phyloP scores from a whole-genome alignment of 1,284 basidiomycete genomes.

The Prillingera fragicola region DNA sequence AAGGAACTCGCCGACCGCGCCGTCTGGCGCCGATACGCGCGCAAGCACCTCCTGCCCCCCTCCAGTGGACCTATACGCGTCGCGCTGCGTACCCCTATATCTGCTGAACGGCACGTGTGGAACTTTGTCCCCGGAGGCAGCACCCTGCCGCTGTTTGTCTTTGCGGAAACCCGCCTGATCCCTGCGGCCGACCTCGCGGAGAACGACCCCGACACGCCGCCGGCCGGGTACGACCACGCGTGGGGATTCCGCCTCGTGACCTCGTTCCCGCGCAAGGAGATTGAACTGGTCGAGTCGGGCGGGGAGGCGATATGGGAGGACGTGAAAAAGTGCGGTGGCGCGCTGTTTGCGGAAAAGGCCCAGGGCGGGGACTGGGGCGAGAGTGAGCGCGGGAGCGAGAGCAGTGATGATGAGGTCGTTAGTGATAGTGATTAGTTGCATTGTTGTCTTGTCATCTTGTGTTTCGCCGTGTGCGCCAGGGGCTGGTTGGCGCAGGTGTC shows the following conservation, averaged over 20 bases:
- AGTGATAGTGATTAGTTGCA: slow-evolving; percentile 11
- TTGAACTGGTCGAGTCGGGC: slow-evolving; percentile 25
- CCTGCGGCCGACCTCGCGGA: slow-evolving; percentile 18
- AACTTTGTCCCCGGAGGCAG: slow-evolving; percentile 25
- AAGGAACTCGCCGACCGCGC: slow-evolving; percentile 16
- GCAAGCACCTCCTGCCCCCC: slow-evolving; percentile 34
- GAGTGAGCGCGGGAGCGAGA: slow-evolving; percentile 20
- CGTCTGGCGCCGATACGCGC: slow-evolving; percentile 41
- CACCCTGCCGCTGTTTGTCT: slow-evolving; percentile 39
- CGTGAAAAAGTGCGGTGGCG: slow-evolving; percentile 40
- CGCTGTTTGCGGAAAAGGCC: slow-evolving; percentile 42
- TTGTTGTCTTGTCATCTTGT: no score
- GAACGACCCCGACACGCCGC: slow-evolving; percentile 32
- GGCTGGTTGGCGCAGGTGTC: no score
- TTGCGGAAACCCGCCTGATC: slow-evolving; percentile 43
- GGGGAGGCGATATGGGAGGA: slow-evolving; percentile 38
- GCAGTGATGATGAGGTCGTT: slow-evolving; percentile 25
- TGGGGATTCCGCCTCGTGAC: slow-evolving; percentile 38
- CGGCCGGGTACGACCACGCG: slow-evolving; percentile 32
- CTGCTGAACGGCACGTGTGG: slow-evolving; percentile 32
- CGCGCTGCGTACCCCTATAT: slow-evolving; percentile 36
- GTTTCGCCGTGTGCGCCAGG: no score
- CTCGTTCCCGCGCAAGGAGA: slow-evolving; percentile 37
- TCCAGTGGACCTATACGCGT: slow-evolving; percentile 28
- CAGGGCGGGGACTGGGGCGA: slow-evolving; percentile 33